Evolutionary conservation across 257 asterid species (phyloP), one percentile per base, ranked within the genome.

Genomic region (Penstemon eatonii): DNA sequence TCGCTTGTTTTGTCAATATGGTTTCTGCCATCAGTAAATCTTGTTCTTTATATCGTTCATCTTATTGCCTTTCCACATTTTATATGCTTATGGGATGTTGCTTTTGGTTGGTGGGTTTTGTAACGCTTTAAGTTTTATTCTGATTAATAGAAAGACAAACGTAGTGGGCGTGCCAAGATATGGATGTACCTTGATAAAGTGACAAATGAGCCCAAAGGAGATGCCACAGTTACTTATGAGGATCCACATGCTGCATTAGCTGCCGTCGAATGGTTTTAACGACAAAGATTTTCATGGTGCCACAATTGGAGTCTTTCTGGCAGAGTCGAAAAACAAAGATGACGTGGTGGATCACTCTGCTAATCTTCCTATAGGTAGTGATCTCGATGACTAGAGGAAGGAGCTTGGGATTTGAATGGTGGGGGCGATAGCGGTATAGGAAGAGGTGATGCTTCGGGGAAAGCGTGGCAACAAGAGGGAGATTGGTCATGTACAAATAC

Each of bases 191-290:
- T 40, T 59, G 97, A 94, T 78, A 94, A 94, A 81, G 85, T 75
- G 69, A 91, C 97, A 6, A 84, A 84, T 75, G 97, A 90, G 83
- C 99, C 96, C 3, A 94, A 93, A 79, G 99, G 99, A 54, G 99
- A 94, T 77, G 99, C 99, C 66, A 94, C 96, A 0, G 96, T 94
- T 73, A 89, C 99, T 6, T 94, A 94, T 73, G 99, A 94, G 83
- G 99, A 91, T 65, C 97, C 97, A 53, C 99, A 89, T 81, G 99
- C 99, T 78, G 99, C 97, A 62, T 77, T 84, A 76, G 99, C 99
- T 74, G 99, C 96, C 74, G 89, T 91, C 72, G 99, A 94, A 54
- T 94, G 99, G 99, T 94, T 90, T 73, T 73, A 84, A 94, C 79
- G 85, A 94, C 83, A 91, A 91, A 75, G 99, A 94, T 52, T 91